Conservation (phyloP, 148 eudicot species). For the Dysphania ambrosioides region DNA sequence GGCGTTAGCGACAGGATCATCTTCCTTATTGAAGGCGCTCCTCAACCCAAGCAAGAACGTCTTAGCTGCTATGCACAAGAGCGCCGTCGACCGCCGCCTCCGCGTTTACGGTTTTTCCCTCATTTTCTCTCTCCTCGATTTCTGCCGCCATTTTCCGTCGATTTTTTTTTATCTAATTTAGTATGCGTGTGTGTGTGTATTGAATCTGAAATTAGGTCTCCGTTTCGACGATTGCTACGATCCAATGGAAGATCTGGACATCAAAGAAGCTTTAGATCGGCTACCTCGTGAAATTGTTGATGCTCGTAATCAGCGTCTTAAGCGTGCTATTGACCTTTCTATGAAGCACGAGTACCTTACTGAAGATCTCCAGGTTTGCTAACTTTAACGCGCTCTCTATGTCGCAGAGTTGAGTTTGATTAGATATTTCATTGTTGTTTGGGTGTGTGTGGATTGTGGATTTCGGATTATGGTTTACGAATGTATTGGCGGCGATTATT, state of each 20-base stretch:
- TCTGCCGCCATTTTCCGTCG: background rate
- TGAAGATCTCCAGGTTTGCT: slow-evolving; percentile 63
- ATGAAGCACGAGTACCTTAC: slow-evolving; percentile 88
- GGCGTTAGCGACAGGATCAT: slow-evolving; percentile 44
- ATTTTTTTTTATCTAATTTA: background rate
- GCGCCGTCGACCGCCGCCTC: slow-evolving; percentile 58
- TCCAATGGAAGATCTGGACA: slow-evolving; percentile 69
- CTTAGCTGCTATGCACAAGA: slow-evolving; percentile 74
- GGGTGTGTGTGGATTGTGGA: background rate
- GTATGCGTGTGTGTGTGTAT: background rate
- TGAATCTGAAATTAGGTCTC: slow-evolving; percentile 39
- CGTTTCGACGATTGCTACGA: slow-evolving; percentile 81
- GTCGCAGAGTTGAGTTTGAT: slow-evolving; percentile 1
- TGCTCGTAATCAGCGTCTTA: slow-evolving; percentile 87
- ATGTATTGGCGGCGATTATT: no score
- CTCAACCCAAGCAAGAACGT: slow-evolving; percentile 73
- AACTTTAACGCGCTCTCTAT: background rate
- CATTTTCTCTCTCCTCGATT: slow-evolving; percentile 8
- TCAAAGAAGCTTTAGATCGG: slow-evolving; percentile 77
- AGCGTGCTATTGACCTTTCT: slow-evolving; percentile 91
- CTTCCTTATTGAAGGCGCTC: slow-evolving; percentile 46
- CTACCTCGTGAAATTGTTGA: slow-evolving; percentile 85
- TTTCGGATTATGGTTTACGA: background rate
- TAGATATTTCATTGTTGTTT: no score
- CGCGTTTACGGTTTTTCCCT: slow-evolving; percentile 55